Conservation (phyloP, 106 monocot species). For the Dendrobium huoshanense region DNA sequence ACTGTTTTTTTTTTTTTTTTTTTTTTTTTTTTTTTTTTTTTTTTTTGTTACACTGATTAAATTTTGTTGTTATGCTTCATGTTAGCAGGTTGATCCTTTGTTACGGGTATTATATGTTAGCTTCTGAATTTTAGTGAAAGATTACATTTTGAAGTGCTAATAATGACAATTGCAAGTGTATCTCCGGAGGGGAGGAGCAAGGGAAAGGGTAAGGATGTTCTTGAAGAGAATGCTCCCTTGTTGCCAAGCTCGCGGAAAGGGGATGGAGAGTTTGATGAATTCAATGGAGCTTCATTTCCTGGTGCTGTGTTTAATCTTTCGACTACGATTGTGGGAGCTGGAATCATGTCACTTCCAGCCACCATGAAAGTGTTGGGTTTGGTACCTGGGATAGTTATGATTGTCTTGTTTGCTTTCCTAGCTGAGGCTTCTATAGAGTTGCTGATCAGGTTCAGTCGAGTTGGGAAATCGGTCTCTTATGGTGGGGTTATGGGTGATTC, state of each 20-base stretch:
- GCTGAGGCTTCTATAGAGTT: slow-evolving; percentile 51
- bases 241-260: slow-evolving; percentile 23
- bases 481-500: slow-evolving; percentile 67
- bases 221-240: slow-evolving; percentile 37
- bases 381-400: slow-evolving; percentile 45
- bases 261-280: slow-evolving; percentile 26
- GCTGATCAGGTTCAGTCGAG: slow-evolving; percentile 49
- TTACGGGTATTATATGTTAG: not conserved
- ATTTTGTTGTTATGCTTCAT: not conserved
- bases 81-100: not conserved
- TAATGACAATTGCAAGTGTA: slow-evolving; percentile 36
- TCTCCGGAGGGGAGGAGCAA: slow-evolving; percentile 9
- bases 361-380: slow-evolving; percentile 64
- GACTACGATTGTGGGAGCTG: slow-evolving; percentile 61
- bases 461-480: slow-evolving; percentile 34
- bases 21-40: not conserved
- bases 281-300: slow-evolving; percentile 50
- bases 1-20: not conserved
- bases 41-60: not conserved
- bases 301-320: slow-evolving; percentile 71
- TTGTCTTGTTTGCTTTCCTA: slow-evolving; percentile 52
- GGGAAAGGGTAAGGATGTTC: slow-evolving; percentile 17
- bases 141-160: not conserved
- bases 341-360: slow-evolving; percentile 67
- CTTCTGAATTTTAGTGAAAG: not conserved